Conservation (phyloP, 306 rosid genomes). For the Lablab purpureus region DNA sequence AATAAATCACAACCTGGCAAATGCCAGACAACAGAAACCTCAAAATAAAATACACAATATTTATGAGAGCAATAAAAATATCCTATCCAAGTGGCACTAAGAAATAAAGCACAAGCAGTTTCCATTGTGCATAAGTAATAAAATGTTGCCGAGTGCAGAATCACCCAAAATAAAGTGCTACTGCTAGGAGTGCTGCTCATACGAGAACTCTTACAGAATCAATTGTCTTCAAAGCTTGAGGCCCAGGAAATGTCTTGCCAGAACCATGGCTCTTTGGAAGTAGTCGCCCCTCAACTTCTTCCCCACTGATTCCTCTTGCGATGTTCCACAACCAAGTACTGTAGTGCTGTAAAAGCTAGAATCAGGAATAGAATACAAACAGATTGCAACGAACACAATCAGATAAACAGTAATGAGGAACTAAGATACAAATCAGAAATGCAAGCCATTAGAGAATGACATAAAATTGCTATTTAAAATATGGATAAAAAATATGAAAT, state of each 20-base stretch:
- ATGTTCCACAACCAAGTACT: constrained; percentile 98
- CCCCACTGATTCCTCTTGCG: constrained; percentile 91
- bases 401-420: constrained; percentile 19
- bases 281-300: constrained; percentile 90
- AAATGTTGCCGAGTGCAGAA: constrained; percentile 26
- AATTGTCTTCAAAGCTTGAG: constrained; percentile 79
- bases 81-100: constrained; percentile 6
- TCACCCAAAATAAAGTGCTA: constrained; percentile 13
- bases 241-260: constrained; percentile 97
- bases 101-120: constrained; percentile 7
- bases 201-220: constrained; percentile 65
- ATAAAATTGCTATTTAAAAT: constrained; percentile 24
- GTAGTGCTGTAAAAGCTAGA: constrained; percentile 51
- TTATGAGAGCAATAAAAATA: constrained; percentile 32
- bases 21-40: constrained; percentile 35
- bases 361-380: constrained; percentile 46
- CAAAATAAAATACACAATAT: background rate
- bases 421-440: background rate
- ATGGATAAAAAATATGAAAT: constrained; percentile 24
- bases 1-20: background rate
- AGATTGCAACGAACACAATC: constrained; percentile 30
- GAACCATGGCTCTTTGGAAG: constrained; percentile 99
- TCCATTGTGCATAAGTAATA: background rate
- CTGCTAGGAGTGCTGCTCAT: constrained; percentile 23
- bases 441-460: constrained; percentile 8